A percentile compares a stretch with the other conserved stretches of the same genome.
These are phyloP conservation scores for Blastosporella zonata DNA, from an alignment of 1,284 basidiomycete genomes.

Conservation along the genomic window DNA sequence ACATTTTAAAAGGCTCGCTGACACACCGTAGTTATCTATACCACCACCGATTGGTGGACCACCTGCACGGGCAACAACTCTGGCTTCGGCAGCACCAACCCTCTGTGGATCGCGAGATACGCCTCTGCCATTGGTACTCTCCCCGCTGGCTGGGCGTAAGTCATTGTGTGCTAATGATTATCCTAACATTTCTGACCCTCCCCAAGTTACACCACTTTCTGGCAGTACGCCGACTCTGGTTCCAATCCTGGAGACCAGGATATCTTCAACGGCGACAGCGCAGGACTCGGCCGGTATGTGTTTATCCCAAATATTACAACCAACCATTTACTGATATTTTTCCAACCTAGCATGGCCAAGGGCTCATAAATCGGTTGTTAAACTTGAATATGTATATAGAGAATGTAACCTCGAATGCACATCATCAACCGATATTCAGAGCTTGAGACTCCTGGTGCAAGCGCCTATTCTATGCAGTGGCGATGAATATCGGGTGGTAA, in stretches of 20 bases:
- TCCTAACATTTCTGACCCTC: neutral
- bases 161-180: slow-evolving; percentile 7
- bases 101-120: slow-evolving; percentile 60
- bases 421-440: too few relatives aligned
- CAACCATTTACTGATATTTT: neutral
- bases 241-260: slow-evolving; percentile 25
- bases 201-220: slow-evolving; percentile 48
- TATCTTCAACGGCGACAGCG: slow-evolving; percentile 22
- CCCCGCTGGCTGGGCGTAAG: slow-evolving; percentile 52
- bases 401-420: neutral
- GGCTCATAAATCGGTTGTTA: slow-evolving; percentile 2
- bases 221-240: slow-evolving; percentile 25
- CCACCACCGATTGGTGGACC: slow-evolving; percentile 65
- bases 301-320: neutral
- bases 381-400: neutral
- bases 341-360: slow-evolving; percentile 4
- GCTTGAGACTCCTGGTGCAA: too few relatives aligned
- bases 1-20: neutral
- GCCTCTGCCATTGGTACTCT: slow-evolving; percentile 46
- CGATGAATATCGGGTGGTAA: too few relatives aligned
- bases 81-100: slow-evolving; percentile 46
- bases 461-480: too few relatives aligned
- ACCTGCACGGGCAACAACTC: slow-evolving; percentile 60
- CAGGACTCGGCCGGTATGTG: slow-evolving; percentile 21
- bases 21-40: slow-evolving; percentile 50